A percentile compares a stretch with the other conserved stretches of the same genome.
Evolutionary conservation across 768 basidiomycete species (phyloP).

Genomic region (Rhizopogon salebrosus): DNA sequence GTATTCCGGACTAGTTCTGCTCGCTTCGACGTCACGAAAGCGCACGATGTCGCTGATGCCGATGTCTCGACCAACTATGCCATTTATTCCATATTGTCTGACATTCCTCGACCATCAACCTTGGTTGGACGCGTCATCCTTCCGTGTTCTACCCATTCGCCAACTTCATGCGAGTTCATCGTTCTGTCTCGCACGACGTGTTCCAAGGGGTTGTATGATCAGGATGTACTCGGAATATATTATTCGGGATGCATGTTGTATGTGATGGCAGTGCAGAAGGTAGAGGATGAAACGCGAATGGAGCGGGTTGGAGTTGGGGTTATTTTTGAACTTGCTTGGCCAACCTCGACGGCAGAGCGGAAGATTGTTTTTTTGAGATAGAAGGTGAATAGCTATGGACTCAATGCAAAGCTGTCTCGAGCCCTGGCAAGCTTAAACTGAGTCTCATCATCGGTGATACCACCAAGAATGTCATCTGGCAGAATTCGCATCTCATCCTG

Average conservation of each 20-base stretch:
- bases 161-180: slow-evolving; percentile 8
- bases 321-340: slow-evolving; percentile 14
- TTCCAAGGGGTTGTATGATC: slow-evolving; percentile 7
- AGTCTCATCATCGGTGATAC: no score
- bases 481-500: no score
- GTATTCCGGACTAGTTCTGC: slow-evolving; percentile 17
- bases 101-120: not conserved
- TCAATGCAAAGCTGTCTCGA: no score
- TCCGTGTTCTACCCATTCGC: slow-evolving; percentile 8
- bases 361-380: no score
- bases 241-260: slow-evolving; percentile 13
- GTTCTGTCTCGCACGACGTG: slow-evolving; percentile 11
- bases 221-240: slow-evolving; percentile 5
- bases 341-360: no score
- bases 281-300: not conserved
- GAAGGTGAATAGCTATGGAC: no score
- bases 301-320: slow-evolving; percentile 18
- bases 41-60: not conserved
- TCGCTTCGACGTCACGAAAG: slow-evolving; percentile 5
- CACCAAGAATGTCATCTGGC: no score
- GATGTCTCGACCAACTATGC: not conserved
- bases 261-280: slow-evolving; percentile 14
- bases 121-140: slow-evolving; percentile 12
- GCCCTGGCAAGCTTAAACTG: no score
- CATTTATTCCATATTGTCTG: slow-evolving; percentile 8